Evolutionary conservation across 129 eudicot species (phyloP).

Genomic region (Centaurea solstitialis): DNA sequence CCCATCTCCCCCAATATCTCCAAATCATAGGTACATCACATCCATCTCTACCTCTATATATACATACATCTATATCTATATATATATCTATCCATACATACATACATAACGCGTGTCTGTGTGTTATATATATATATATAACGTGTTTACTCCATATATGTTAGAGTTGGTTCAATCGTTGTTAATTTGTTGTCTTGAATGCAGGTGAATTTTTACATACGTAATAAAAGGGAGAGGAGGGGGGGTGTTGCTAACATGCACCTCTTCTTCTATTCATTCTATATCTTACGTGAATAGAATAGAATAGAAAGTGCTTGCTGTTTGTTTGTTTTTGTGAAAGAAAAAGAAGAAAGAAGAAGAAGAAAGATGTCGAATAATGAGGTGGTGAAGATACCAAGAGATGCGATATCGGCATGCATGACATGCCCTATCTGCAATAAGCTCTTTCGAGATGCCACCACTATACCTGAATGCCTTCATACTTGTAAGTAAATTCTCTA

Average conservation of each 20-base stretch:
- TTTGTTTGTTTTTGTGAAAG: too few relatives aligned
- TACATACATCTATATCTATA: background rate
- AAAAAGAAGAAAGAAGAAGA: background rate
- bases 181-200: conserved; percentile 36
- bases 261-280: conserved; percentile 6
- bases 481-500: conserved; percentile 54
- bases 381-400: conserved; percentile 52
- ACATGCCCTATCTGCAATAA: conserved; percentile 90
- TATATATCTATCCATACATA: background rate
- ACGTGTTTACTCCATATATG: conserved; percentile 17
- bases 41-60: background rate
- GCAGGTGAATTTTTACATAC: conserved; percentile 44
- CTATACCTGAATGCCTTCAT: conserved; percentile 88
- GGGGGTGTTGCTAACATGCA: conserved; percentile 66
- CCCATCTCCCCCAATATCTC: conserved; percentile 37
- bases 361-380: conserved; percentile 71
- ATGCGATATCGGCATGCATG: conserved; percentile 88
- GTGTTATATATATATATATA: background rate
- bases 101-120: conserved; percentile 9
- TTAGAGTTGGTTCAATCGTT: conserved; percentile 13
- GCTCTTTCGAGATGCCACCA: conserved; percentile 79
- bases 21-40: conserved; percentile 25
- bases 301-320: too few relatives aligned
- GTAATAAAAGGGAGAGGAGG: conserved; percentile 28
- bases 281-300: conserved; percentile 13